phyloP scores from a whole-genome alignment of 2,329 filamentous ascomycete genomes.

The Monilinia laxa region DNA sequence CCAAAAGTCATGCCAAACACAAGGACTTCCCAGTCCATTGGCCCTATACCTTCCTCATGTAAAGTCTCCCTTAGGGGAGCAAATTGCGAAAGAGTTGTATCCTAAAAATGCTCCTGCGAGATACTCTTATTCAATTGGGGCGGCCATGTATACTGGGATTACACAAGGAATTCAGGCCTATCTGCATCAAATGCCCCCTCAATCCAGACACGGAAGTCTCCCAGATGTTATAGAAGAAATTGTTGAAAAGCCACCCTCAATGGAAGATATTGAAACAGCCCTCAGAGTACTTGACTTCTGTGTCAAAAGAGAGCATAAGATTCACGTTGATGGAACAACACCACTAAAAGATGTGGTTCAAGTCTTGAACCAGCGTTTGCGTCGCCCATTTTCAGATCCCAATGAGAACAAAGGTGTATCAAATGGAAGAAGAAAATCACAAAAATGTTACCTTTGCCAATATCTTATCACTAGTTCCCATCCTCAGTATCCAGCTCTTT shows the following conservation, averaged over 20 bases:
- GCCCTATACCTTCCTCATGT: conserved; percentile 24
- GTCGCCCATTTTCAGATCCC: background rate
- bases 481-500: conserved; percentile 26
- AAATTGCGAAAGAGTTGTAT: conserved; percentile 24
- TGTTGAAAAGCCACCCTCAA: background rate
- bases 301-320: background rate
- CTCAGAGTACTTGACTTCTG: conserved; percentile 13
- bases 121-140: conserved; percentile 1
- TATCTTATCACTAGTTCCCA: conserved; percentile 16
- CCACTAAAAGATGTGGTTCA: background rate
- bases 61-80: conserved; percentile 15
- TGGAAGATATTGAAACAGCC: conserved; percentile 12
- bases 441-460: conserved; percentile 11
- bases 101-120: conserved; percentile 22
- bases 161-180: conserved; percentile 27
- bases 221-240: conserved; percentile 13
- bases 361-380: conserved; percentile 1
- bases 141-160: conserved; percentile 17
- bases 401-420: background rate
- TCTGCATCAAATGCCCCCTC: conserved; percentile 22
- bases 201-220: conserved; percentile 17
- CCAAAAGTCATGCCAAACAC: conserved; percentile 24
- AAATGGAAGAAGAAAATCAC: background rate
- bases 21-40: conserved; percentile 26
- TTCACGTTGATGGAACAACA: background rate